phyloP scores from a whole-genome alignment of 208 protist genomes.

The Trypanosoma avium region DNA sequence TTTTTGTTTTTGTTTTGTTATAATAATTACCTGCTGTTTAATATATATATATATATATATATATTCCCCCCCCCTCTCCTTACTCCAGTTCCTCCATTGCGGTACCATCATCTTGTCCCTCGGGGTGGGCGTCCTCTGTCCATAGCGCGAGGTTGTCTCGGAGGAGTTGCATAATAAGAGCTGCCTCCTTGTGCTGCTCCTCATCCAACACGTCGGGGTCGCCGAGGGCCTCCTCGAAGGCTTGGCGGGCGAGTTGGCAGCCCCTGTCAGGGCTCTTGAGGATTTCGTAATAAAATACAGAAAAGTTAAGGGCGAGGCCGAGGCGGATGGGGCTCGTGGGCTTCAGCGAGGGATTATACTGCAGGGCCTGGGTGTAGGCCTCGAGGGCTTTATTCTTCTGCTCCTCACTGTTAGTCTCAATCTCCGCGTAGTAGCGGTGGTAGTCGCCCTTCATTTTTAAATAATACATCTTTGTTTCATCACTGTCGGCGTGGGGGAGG shows the following conservation, averaged over 20 bases:
- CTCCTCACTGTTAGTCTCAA: constrained; percentile 74
- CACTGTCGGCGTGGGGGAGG: constrained; percentile 87
- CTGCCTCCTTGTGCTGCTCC: constrained; percentile 99
- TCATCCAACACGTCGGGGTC: constrained; percentile 97
- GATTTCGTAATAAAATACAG: constrained; percentile 99
- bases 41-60: too few species aligned
- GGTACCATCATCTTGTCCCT: constrained; percentile 79
- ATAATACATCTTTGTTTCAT: constrained; percentile 92
- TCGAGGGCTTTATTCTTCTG: constrained; percentile 91
- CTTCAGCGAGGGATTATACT: constrained; percentile 83
- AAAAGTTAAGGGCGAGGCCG: constrained; percentile 99
- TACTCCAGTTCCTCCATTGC: constrained; percentile 91
- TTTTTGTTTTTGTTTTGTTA: constrained; percentile 20
- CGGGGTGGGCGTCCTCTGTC: constrained; percentile 92
- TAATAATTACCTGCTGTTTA: too few species aligned
- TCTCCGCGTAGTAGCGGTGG: constrained; percentile 97
- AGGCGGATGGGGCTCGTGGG: constrained; percentile 97
- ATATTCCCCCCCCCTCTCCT: too few species aligned
- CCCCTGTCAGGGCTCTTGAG: constrained; percentile 96
- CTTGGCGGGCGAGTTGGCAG: constrained; percentile 96
- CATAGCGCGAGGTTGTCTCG: constrained; percentile 99
- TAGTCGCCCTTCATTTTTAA: constrained; percentile 97
- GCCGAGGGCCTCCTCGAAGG: constrained; percentile 96
- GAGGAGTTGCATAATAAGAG: constrained; percentile 99
- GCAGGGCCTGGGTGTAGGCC: constrained; percentile 86